phyloP scores from a whole-genome alignment of 2,329 filamentous ascomycete genomes.

The Trichoderma citrinoviride region DNA sequence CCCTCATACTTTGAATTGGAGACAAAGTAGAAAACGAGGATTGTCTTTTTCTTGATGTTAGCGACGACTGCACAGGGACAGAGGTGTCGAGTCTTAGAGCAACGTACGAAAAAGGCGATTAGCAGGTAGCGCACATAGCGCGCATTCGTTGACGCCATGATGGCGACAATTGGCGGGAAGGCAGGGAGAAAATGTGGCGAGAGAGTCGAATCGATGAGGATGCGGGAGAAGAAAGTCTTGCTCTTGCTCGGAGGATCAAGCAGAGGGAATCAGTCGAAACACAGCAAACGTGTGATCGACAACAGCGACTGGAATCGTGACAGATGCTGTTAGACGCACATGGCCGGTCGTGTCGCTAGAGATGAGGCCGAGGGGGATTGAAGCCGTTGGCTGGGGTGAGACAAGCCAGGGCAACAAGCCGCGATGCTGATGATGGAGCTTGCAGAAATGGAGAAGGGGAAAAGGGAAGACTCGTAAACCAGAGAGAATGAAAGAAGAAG shows the following conservation, averaged over 20 bases:
- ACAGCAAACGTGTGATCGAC: not conserved
- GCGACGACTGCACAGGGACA: not conserved
- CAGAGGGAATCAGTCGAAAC: not conserved
- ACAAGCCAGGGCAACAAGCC: not conserved
- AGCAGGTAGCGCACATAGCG: conserved; percentile 76
- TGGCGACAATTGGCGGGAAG: conserved; percentile 31
- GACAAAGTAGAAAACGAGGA: conserved; percentile 80
- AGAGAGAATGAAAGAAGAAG: conserved; percentile 6
- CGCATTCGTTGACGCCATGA: conserved; percentile 66
- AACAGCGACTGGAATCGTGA: conserved; percentile 14
- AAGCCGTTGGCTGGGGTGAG: not conserved
- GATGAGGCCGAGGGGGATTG: not conserved
- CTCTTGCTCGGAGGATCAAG: not conserved
- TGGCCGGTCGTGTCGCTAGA: not conserved
- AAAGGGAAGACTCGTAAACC: not conserved
- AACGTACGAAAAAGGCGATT: conserved; percentile 77
- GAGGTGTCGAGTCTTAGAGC: not conserved
- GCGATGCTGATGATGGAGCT: not conserved
- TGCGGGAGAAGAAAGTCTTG: not conserved
- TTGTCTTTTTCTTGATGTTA: conserved; percentile 43
- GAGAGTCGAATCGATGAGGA: not conserved
- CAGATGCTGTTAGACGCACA: conserved; percentile 14
- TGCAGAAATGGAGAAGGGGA: not conserved
- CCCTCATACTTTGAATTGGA: conserved; percentile 55
- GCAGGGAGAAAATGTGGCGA: not conserved